These are phyloP conservation scores for Ophiosphaerella herpotricha DNA, from an alignment of 2,329 filamentous ascomycete genomes.

Conservation along the genomic window DNA sequence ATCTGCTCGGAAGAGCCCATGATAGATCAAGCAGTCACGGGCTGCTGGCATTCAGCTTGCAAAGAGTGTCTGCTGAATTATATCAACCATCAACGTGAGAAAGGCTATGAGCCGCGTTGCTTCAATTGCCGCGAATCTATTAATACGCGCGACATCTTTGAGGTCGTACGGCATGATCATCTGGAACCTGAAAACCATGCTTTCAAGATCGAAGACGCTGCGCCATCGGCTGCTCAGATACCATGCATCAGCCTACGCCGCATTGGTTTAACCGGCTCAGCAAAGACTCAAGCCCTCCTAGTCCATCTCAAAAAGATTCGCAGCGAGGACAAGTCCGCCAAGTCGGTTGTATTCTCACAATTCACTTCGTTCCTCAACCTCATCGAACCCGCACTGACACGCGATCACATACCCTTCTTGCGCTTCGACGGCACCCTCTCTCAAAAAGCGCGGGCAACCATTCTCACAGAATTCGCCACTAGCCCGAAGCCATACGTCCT, in stretches of 20 bases:
- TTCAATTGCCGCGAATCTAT: slow-evolving; percentile 88
- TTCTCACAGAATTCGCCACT: slow-evolving; percentile 72
- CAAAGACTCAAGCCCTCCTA: slow-evolving; percentile 84
- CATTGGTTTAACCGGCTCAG: slow-evolving; percentile 72
- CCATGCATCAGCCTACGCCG: slow-evolving; percentile 65
- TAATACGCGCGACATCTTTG: slow-evolving; percentile 83
- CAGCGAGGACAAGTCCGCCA: slow-evolving; percentile 68
- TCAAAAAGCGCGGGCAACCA: slow-evolving; percentile 80
- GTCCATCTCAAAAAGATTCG: slow-evolving; percentile 73
- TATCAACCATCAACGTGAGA: slow-evolving; percentile 83
- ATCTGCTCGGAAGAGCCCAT: slow-evolving; percentile 96
- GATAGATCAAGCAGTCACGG: slow-evolving; percentile 90
- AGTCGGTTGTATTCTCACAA: slow-evolving; percentile 94
- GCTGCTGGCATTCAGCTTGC: slow-evolving; percentile 97
- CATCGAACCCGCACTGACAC: slow-evolving; percentile 78
- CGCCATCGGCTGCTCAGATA: slow-evolving; percentile 29
- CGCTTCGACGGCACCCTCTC: slow-evolving; percentile 90
- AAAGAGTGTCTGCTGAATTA: slow-evolving; percentile 90
- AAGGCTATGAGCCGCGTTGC: slow-evolving; percentile 76
- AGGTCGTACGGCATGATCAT: slow-evolving; percentile 81
- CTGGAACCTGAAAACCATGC: slow-evolving; percentile 51
- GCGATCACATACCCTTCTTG: slow-evolving; percentile 76
- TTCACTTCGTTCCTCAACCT: slow-evolving; percentile 96
- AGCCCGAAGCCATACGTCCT: slow-evolving; percentile 69
- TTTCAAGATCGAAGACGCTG: slow-evolving; percentile 31